These are phyloP conservation scores for Aphanomyces astaci DNA, from an alignment of 352 stramenopile species.

Conservation along the genomic window DNA sequence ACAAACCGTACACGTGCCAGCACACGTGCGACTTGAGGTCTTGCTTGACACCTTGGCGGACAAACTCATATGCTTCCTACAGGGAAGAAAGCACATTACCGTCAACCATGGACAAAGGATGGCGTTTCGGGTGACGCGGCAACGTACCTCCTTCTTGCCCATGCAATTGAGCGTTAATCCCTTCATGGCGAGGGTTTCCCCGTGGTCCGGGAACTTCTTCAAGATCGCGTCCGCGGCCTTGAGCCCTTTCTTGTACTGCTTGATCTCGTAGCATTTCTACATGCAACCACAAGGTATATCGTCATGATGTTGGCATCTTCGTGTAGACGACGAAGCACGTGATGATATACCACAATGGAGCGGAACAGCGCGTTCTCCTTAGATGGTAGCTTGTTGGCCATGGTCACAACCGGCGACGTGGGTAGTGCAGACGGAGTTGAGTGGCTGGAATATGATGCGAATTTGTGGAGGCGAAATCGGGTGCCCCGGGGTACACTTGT, in stretches of 20 bases:
- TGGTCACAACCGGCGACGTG: constrained; percentile 4
- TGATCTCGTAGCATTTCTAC: constrained; percentile 96
- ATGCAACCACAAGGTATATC: background rate
- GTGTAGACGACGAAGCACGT: background rate
- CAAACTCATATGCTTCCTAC: constrained; percentile 92
- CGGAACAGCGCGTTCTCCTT: constrained; percentile 96
- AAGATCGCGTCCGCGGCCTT: constrained; percentile 93
- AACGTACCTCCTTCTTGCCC: constrained; percentile 77
- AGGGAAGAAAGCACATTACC: no score
- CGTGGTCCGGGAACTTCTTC: constrained; percentile 96
- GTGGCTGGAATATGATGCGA: background rate
- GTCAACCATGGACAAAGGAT: no score
- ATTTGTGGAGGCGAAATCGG: background rate
- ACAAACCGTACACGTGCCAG: constrained; percentile 97
- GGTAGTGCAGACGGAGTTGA: background rate
- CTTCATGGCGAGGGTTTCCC: constrained; percentile 97
- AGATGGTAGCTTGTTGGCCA: constrained; percentile 74
- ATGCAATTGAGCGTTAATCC: constrained; percentile 94
- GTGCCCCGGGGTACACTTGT: constrained; percentile 7
- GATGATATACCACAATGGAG: constrained; percentile 82
- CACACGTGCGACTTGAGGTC: constrained; percentile 94
- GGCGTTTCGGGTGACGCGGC: no score
- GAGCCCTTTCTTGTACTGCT: constrained; percentile 98
- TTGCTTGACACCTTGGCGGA: constrained; percentile 90
- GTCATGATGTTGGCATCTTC: background rate